phyloP scores from a whole-genome alignment of 176 grass and related monocot species.

The Oryza coarctata region DNA sequence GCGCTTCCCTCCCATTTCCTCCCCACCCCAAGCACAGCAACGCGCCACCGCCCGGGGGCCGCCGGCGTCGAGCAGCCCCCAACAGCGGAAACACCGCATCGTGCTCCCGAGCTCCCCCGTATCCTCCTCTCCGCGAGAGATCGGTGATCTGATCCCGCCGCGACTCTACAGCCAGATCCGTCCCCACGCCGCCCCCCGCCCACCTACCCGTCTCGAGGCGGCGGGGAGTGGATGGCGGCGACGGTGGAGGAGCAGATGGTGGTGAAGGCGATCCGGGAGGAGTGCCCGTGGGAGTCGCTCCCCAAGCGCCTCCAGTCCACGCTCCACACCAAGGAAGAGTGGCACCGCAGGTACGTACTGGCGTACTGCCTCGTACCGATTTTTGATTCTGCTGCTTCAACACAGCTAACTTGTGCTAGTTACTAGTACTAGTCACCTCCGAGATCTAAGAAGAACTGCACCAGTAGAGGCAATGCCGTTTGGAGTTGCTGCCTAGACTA shows the following conservation, averaged over 20 bases:
- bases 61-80: background rate
- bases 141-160: constrained; percentile 39
- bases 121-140: background rate
- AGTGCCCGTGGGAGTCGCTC: constrained; percentile 80
- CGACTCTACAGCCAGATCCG: constrained; percentile 37
- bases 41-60: constrained; percentile 2
- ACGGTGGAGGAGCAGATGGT: constrained; percentile 90
- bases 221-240: constrained; percentile 42
- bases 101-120: background rate
- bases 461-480: background rate
- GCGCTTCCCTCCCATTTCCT: background rate
- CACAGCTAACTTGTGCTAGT: background rate
- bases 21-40: background rate
- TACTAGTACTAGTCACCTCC: background rate
- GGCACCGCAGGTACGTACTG: constrained; percentile 85
- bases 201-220: background rate
- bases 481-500: background rate
- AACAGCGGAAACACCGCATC: background rate
- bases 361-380: constrained; percentile 7
- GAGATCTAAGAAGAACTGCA: background rate
- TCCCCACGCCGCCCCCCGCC: background rate
- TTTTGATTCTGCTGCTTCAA: constrained; percentile 29
- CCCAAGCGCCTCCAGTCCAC: constrained; percentile 81
- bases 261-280: constrained; percentile 84
- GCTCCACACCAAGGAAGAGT: constrained; percentile 80